phyloP scores from a whole-genome alignment of 1,284 basidiomycete species.

The Chondrostereum purpureum region DNA sequence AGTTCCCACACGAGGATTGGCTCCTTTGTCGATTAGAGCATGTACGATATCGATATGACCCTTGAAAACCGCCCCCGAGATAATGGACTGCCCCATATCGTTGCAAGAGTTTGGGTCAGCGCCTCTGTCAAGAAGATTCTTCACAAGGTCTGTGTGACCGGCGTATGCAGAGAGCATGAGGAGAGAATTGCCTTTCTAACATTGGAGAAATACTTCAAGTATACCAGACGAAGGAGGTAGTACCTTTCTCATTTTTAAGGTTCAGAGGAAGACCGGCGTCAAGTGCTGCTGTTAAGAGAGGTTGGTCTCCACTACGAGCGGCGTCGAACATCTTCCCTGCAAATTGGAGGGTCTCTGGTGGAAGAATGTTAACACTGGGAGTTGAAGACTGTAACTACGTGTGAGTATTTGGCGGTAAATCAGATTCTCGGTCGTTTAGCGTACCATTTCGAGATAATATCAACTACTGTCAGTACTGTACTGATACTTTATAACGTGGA shows the following conservation, averaged over 20 bases:
- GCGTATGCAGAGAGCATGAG: constrained; percentile 82
- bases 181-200: constrained; percentile 58
- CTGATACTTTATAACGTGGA: too few species aligned
- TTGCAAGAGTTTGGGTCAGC: constrained; percentile 72
- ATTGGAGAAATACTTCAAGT: not conserved
- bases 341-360: constrained; percentile 49
- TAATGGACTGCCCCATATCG: constrained; percentile 70
- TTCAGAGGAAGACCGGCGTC: constrained; percentile 73
- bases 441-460: too few species aligned
- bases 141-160: constrained; percentile 57
- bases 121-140: constrained; percentile 45
- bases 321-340: constrained; percentile 74
- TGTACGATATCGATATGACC: constrained; percentile 56
- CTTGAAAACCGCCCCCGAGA: constrained; percentile 84
- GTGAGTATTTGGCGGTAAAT: too few species aligned
- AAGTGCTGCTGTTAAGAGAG: constrained; percentile 51
- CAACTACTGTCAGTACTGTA: too few species aligned
- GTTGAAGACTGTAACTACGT: too few species aligned
- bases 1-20: constrained; percentile 61
- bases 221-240: constrained; percentile 9
- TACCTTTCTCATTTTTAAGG: constrained; percentile 70
- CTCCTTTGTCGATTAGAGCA: constrained; percentile 54
- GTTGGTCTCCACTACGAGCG: constrained; percentile 56
- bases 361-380: constrained; percentile 4
- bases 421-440: too few species aligned